Conservation (phyloP, 2,329 filamentous ascomycete species). For the Phyllosticta citrichinensis region DNA sequence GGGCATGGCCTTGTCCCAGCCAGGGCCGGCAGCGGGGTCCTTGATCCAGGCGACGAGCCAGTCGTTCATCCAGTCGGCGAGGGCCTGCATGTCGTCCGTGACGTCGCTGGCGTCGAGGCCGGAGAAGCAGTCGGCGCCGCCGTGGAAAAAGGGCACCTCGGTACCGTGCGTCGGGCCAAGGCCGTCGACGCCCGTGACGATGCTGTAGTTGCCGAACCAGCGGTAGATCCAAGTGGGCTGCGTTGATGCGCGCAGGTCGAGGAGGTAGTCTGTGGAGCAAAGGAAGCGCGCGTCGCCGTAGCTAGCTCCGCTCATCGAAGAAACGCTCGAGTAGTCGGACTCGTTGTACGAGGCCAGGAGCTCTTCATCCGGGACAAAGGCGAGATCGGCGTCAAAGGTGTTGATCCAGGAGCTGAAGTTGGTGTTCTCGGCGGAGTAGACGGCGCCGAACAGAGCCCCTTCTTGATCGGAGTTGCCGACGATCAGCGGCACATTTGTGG, state of each 20-base stretch:
- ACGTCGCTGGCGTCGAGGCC: constrained; percentile 18
- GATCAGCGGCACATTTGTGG: constrained; percentile 13
- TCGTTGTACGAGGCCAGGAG: constrained; percentile 27
- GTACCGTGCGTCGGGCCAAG: constrained; percentile 28
- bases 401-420: constrained; percentile 36
- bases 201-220: constrained; percentile 35
- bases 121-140: constrained; percentile 35
- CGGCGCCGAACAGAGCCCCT: constrained; percentile 18
- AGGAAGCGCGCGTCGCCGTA: constrained; percentile 38
- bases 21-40: constrained; percentile 32
- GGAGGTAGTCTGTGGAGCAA: constrained; percentile 27
- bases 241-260: constrained; percentile 28
- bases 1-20: constrained; percentile 29
- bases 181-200: constrained; percentile 20
- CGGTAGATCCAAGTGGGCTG: constrained; percentile 37
- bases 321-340: constrained; percentile 28
- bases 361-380: constrained; percentile 26
- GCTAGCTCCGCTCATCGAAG: constrained; percentile 34
- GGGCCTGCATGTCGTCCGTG: constrained; percentile 29
- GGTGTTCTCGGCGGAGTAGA: constrained; percentile 19
- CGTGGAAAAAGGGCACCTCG: constrained; percentile 38
- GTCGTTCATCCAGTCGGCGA: constrained; percentile 33
- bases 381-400: constrained; percentile 33
- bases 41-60: constrained; percentile 39
- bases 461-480: constrained; percentile 21